phyloP scores from a whole-genome alignment of 1,284 basidiomycete species.

The Porphyrellus sp. region DNA sequence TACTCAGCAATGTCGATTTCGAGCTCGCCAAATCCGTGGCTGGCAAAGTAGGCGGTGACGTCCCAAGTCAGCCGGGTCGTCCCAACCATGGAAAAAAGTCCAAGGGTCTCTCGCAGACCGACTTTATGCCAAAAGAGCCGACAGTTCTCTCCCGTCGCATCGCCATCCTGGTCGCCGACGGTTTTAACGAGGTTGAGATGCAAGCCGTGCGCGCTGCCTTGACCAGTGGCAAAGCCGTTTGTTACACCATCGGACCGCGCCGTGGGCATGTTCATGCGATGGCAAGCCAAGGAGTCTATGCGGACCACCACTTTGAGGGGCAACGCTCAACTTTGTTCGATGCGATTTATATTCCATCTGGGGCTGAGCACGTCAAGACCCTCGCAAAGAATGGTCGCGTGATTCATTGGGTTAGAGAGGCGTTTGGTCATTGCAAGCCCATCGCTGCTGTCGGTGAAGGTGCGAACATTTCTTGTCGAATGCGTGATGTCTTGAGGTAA shows the following conservation, averaged over 20 bases:
- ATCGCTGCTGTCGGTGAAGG: constrained; percentile 74
- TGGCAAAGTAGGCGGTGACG: constrained; percentile 55
- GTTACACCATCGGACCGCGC: constrained; percentile 66
- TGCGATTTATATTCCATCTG: constrained; percentile 70
- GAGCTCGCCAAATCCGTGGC: constrained; percentile 68
- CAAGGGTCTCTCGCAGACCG: constrained; percentile 56
- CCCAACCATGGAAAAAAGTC: constrained; percentile 58
- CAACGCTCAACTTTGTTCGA: constrained; percentile 80
- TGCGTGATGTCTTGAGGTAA: not conserved
- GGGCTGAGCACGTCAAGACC: constrained; percentile 50
- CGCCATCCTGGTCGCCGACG: constrained; percentile 71
- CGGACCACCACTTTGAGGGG: constrained; percentile 73
- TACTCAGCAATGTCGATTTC: constrained; percentile 68
- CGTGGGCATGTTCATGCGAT: constrained; percentile 56
- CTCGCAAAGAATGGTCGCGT: constrained; percentile 55
- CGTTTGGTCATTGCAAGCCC: constrained; percentile 76
- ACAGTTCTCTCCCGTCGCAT: constrained; percentile 68
- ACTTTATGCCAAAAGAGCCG: constrained; percentile 57
- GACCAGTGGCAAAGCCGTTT: constrained; percentile 50
- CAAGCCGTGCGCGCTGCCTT: constrained; percentile 55
- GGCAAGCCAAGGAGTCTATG: constrained; percentile 38
- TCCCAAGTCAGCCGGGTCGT: constrained; percentile 47
- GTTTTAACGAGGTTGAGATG: constrained; percentile 63
- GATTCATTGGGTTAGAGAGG: constrained; percentile 72
- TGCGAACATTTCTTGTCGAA: not conserved